These are phyloP conservation scores for Termitomyces titanicus DNA, from an alignment of 768 basidiomycete species.

Conservation along the genomic window DNA sequence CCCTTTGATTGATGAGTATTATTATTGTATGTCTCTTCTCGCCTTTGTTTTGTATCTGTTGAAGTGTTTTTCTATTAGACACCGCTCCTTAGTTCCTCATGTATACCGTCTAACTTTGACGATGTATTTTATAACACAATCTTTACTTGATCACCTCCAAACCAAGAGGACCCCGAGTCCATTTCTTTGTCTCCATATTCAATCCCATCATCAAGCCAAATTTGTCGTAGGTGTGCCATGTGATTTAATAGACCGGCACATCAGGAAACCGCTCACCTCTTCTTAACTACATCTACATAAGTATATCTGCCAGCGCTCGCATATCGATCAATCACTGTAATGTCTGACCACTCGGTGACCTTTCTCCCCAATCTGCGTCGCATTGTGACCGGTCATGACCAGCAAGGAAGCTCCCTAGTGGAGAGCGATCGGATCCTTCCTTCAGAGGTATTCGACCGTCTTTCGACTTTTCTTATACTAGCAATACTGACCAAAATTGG, in stretches of 20 bases:
- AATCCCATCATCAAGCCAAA: slow-evolving; percentile 1
- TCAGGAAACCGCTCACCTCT: neutral
- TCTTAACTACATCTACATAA: too few relatives aligned
- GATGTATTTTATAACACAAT: slow-evolving; percentile 13
- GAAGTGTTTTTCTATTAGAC: slow-evolving; percentile 23
- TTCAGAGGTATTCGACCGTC: slow-evolving; percentile 21
- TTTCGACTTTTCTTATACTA: neutral
- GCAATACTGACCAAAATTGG: neutral
- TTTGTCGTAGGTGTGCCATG: slow-evolving; percentile 5
- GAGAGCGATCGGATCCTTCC: slow-evolving; percentile 29
- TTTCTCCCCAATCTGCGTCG: slow-evolving; percentile 40
- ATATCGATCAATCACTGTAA: slow-evolving; percentile 9
- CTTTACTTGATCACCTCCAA: neutral
- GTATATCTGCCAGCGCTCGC: neutral
- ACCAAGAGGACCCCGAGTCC: neutral
- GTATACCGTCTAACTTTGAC: slow-evolving; percentile 5
- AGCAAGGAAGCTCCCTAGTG: slow-evolving; percentile 37
- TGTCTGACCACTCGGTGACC: slow-evolving; percentile 21
- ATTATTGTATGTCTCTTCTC: slow-evolving; percentile 69
- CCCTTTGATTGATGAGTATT: slow-evolving; percentile 84
- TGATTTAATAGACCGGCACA: slow-evolving; percentile 4
- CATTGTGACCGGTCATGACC: slow-evolving; percentile 48
- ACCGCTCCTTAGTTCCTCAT: slow-evolving; percentile 33
- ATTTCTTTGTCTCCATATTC: neutral
- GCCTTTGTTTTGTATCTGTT: slow-evolving; percentile 4